Base-by-base conservation (phyloP, 148 eudicot species). In the Spergularia marina region DNA sequence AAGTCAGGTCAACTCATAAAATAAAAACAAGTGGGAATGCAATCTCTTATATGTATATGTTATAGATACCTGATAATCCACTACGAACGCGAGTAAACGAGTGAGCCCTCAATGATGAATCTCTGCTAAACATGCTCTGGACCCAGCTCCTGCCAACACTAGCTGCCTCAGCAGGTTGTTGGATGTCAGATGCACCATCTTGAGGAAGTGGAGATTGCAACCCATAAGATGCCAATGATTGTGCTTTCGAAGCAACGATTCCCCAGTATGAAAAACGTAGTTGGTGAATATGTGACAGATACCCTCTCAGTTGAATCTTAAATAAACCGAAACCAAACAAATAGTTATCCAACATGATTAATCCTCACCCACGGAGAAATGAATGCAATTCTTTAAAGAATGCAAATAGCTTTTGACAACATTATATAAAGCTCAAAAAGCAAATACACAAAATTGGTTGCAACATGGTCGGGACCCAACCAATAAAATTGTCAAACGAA, bases 91-190 rank as follows among this genome's bases (percentile, higher is more conserved):
- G 98, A 74, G 86, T 82, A 69, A 89, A 94, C 55, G 98, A 89
- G 78, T 80, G 85, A 25, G 89, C 85, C 82, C 91, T 90, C 23
- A 77, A 70, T 62, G 91, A 75, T 63, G 90, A 80, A 64, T 92
- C 97, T 77, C 97, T 84, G 81, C 94, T 92, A 81, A 95, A 95
- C 98, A 95, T 95, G 86, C 97, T 95, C 84, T 95, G 97, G 73
- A 95, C 97, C 98, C 98, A 95, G 86, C 94, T 95, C 85, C 98
- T 87, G 75, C 97, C 98, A 66, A 86, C 88, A 76, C 87, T 90
- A 87, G 98, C 87, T 69, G 94, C 97, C 84, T 92, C 97, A 40
- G 92, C 82, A 63, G 97, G 86, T 86, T 86, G 93, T 76, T 95
- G 91, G 69, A 71, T 79, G 79, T 84, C 93, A 83, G 71, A 76